phyloP scores from a whole-genome alignment of 306 rosid species.

The Trichosanthes cucumerina region DNA sequence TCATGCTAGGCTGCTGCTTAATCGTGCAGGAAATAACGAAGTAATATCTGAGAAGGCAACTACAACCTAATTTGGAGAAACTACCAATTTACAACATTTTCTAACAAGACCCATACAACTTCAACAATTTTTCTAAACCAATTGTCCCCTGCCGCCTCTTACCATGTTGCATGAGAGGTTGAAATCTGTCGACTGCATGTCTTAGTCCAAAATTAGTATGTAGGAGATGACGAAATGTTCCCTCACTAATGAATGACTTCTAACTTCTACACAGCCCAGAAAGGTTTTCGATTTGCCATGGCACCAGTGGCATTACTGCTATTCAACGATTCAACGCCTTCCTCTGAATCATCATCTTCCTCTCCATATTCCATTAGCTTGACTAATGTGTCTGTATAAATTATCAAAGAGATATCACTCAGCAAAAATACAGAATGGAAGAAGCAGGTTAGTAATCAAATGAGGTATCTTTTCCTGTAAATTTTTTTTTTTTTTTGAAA shows the following conservation, averaged over 20 bases:
- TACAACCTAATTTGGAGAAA: background rate
- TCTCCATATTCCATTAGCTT: constrained; percentile 96
- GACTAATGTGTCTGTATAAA: constrained; percentile 62
- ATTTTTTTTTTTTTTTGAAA: too few species aligned
- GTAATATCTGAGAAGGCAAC: background rate
- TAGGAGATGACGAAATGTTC: background rate
- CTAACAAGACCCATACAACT: background rate
- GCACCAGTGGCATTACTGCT: constrained; percentile 18
- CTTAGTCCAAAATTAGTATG: background rate
- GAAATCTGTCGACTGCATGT: background rate
- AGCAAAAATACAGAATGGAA: background rate
- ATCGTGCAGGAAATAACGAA: background rate
- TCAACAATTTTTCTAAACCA: background rate
- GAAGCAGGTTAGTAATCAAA: background rate
- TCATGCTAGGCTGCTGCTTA: background rate
- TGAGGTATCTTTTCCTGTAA: background rate
- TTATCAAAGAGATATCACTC: background rate
- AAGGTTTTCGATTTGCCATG: constrained; percentile 54
- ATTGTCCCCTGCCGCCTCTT: background rate
- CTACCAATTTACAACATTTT: background rate
- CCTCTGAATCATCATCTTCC: constrained; percentile 71
- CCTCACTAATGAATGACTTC: constrained; percentile 4
- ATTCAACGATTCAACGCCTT: constrained; percentile 28
- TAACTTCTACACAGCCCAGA: constrained; percentile 57
- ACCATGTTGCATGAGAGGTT: background rate